Conservation (phyloP, 2,329 filamentous ascomycete genomes). For the Beauveria scarabaeidicola region DNA sequence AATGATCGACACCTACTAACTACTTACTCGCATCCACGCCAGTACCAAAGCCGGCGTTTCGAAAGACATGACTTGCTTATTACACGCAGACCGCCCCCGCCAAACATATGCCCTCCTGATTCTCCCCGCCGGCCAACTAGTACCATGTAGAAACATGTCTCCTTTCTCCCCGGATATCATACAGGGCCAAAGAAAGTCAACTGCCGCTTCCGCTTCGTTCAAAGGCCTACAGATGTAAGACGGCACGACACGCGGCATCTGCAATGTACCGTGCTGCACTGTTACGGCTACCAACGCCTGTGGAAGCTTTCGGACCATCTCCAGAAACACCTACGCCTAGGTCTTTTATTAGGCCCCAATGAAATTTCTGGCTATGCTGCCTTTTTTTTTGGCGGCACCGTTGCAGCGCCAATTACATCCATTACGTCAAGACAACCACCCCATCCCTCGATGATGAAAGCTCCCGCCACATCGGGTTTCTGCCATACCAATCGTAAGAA, state of each 20-base stretch:
- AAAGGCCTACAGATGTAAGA: no score
- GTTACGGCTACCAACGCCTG: neutral
- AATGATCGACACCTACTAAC: neutral
- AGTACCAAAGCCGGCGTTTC: neutral
- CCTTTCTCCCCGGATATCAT: no score
- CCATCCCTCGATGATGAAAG: neutral
- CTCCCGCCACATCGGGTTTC: neutral
- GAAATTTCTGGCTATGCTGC: neutral
- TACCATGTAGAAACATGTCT: neutral
- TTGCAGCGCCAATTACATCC: neutral
- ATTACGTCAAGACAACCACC: slow-evolving; percentile 5
- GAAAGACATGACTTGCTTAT: neutral
- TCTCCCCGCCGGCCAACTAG: neutral
- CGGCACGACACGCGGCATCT: no score
- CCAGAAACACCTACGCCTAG: neutral
- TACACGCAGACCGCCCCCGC: neutral
- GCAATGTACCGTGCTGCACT: no score
- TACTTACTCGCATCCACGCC: neutral
- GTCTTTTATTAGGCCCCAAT: neutral
- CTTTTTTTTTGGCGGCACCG: neutral
- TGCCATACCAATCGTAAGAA: neutral
- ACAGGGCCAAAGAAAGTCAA: no score
- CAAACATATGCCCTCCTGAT: neutral
- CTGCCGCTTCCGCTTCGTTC: no score
- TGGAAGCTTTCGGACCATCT: neutral